These are phyloP conservation scores for Colletotrichum ledebouriae DNA, from an alignment of 2,329 filamentous ascomycete genomes.

Conservation along the genomic window DNA sequence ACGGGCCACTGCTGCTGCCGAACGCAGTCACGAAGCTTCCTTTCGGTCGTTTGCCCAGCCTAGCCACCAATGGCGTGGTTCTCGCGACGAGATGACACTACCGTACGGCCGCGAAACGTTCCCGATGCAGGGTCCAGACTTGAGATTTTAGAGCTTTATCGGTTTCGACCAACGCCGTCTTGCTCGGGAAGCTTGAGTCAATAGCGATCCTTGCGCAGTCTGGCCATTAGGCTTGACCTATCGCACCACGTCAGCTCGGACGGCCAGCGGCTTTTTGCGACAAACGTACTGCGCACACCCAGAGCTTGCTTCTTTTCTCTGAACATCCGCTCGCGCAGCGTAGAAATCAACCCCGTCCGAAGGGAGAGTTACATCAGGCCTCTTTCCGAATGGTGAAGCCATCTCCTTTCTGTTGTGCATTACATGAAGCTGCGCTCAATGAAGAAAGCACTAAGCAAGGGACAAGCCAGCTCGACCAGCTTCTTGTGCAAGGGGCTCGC, in stretches of 20 bases:
- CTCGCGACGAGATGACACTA: conserved; percentile 20
- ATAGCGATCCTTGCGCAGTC: conserved; percentile 9
- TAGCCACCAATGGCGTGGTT: conserved; percentile 28
- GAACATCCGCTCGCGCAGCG: conserved; percentile 16
- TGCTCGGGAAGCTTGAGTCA: conserved; percentile 11
- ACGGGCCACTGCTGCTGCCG: conserved; percentile 17
- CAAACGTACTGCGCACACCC: not conserved
- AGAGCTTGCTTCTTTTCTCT: not conserved
- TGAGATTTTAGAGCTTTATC: conserved; percentile 21
- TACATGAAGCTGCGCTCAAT: not conserved
- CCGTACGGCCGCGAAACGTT: conserved; percentile 20
- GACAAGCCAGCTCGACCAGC: conserved; percentile 8
- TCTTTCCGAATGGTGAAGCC: conserved; percentile 14
- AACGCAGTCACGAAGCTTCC: conserved; percentile 26
- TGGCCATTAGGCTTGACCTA: conserved; percentile 6
- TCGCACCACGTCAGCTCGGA: conserved; percentile 5
- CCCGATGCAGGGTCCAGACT: conserved; percentile 30
- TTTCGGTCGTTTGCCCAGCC: conserved; percentile 10
- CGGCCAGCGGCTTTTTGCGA: conserved; percentile 18
- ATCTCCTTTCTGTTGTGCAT: not conserved
- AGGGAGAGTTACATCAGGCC: conserved; percentile 15
- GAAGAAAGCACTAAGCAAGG: conserved; percentile 15
- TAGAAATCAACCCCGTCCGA: conserved; percentile 1
- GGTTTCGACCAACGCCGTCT: conserved; percentile 5
- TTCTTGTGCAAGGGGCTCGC: conserved; percentile 19